Evolutionary conservation across 2,329 filamentous ascomycete species (phyloP).

Genomic region (Colletotrichum spaethianum): DNA sequence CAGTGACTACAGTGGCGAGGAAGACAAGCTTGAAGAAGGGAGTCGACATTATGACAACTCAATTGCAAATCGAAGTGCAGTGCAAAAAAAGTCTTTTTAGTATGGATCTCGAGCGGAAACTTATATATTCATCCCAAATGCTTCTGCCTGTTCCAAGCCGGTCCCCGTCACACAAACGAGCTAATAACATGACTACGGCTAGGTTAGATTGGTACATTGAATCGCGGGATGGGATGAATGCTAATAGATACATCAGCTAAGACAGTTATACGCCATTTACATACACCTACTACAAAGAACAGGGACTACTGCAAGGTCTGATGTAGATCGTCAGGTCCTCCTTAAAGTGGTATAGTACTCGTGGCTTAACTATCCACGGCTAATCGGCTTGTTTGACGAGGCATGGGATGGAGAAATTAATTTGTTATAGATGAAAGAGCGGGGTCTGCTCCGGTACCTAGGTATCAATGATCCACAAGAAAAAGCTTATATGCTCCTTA

Average conservation of each 20-base stretch:
- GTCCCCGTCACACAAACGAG: neutral
- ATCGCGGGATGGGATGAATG: neutral
- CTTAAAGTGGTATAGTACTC: neutral
- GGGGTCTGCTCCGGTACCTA: neutral
- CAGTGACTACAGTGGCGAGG: constrained; percentile 9
- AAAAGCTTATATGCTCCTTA: constrained; percentile 14
- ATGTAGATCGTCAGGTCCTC: neutral
- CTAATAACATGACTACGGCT: too few relatives aligned
- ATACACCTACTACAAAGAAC: neutral
- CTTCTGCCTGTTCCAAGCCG: neutral
- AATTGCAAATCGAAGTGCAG: neutral
- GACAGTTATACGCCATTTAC: neutral
- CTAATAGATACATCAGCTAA: neutral
- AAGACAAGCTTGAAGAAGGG: constrained; percentile 1
- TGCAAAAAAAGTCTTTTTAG: neutral
- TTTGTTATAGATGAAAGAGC: neutral
- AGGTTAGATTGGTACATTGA: neutral
- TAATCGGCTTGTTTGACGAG: neutral
- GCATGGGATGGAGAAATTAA: neutral
- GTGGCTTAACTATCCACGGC: neutral
- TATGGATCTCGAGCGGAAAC: neutral
- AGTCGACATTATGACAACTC: neutral
- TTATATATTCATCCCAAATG: neutral
- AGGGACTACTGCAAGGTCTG: neutral
- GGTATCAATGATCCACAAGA: neutral